Evolutionary conservation across 176 grass and related monocot genomes (phyloP).

Genomic region (Elaeis guineensis): DNA sequence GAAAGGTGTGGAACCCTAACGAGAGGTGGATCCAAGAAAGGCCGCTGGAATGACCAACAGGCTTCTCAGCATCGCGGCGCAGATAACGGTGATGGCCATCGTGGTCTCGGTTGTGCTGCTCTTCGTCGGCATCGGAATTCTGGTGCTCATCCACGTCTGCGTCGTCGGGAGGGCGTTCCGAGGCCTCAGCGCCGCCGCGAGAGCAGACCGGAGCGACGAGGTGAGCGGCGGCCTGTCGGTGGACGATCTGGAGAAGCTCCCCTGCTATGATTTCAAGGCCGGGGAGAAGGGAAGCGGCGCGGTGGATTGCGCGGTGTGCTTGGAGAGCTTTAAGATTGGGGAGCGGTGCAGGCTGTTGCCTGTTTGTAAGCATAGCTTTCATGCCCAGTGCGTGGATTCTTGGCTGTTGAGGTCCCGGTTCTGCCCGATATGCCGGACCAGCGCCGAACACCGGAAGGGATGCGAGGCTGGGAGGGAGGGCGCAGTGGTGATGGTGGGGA

Average conservation of each 20-base stretch:
- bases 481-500: background rate
- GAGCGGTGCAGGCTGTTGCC: constrained; percentile 16
- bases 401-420: constrained; percentile 8
- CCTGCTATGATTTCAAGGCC: constrained; percentile 6
- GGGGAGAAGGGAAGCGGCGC: background rate
- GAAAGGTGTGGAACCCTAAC: too few species aligned
- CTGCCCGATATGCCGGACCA: constrained; percentile 10
- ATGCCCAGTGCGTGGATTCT: constrained; percentile 15
- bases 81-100: constrained; percentile 18
- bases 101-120: constrained; percentile 16
- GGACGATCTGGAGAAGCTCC: background rate
- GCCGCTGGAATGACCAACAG: background rate
- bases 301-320: constrained; percentile 11
- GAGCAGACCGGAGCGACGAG: too few species aligned
- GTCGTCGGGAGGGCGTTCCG: constrained; percentile 10
- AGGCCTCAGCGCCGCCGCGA: background rate
- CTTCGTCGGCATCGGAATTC: constrained; percentile 7
- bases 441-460: background rate
- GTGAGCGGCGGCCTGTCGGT: background rate
- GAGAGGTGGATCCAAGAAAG: background rate
- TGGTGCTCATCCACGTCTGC: constrained; percentile 21
- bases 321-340: constrained; percentile 13
- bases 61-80: background rate
- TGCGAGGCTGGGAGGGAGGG: background rate
- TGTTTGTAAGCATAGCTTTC: constrained; percentile 15